Evolutionary conservation across 1,284 basidiomycete genomes (phyloP).

Genomic region (Athelia sp.): DNA sequence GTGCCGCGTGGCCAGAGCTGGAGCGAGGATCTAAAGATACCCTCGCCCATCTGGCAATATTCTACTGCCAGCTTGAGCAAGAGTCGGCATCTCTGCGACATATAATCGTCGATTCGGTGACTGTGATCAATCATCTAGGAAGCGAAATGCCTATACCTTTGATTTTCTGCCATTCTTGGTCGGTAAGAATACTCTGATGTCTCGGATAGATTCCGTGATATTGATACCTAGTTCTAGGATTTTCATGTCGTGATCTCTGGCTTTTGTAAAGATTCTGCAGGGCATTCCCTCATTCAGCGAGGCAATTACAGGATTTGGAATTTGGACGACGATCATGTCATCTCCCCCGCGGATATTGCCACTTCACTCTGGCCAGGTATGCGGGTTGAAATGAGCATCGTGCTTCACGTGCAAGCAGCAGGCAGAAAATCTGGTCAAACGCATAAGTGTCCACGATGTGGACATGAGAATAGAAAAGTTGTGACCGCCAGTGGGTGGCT

Average conservation of each 20-base stretch:
- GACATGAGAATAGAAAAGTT: background rate
- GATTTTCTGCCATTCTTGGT: background rate
- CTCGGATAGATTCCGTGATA: background rate
- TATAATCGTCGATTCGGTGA: background rate
- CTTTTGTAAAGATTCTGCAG: background rate
- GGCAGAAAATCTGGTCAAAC: background rate
- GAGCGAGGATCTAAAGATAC: background rate
- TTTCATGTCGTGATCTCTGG: background rate
- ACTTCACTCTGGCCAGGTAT: background rate
- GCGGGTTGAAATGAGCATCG: background rate
- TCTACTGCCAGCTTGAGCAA: background rate
- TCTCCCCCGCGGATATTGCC: background rate
- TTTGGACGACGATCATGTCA: background rate
- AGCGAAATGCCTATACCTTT: background rate
- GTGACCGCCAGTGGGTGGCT: background rate
- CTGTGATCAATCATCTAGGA: background rate
- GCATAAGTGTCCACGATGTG: background rate
- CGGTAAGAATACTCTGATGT: background rate
- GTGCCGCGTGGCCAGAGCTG: background rate
- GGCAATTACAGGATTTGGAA: background rate
- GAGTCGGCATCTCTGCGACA: background rate
- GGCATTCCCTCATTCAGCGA: background rate
- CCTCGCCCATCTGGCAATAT: background rate
- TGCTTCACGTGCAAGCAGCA: background rate
- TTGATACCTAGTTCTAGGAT: background rate